Evolutionary conservation across 2,329 filamentous ascomycete species (phyloP).

Genomic region (Emergomyces pasteurianus): DNA sequence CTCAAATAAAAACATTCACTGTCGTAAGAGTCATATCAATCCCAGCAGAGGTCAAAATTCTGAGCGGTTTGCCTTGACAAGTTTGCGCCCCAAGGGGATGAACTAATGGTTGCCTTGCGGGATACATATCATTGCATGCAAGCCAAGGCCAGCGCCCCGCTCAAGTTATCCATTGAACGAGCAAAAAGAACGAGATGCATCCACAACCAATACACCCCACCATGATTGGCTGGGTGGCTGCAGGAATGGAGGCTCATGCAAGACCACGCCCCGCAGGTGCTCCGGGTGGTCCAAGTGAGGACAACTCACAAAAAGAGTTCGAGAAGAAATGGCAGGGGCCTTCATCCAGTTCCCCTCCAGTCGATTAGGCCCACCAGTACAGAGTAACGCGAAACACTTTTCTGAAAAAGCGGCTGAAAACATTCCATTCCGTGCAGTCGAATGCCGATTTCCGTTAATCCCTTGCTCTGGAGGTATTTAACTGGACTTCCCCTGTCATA

Average conservation of each 20-base stretch:
- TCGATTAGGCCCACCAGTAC: background rate
- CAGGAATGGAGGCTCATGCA: background rate
- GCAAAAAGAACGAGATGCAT: background rate
- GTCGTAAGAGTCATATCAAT: slow-evolving; percentile 2
- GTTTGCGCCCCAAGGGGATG: background rate
- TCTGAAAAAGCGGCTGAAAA: background rate
- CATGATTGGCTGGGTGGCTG: background rate
- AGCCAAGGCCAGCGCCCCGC: slow-evolving; percentile 1
- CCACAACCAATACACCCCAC: background rate
- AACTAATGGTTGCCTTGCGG: slow-evolving; percentile 1
- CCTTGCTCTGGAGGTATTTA: background rate
- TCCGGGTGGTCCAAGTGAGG: background rate
- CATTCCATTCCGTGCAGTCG: background rate
- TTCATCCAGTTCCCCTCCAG: background rate
- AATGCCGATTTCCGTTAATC: background rate
- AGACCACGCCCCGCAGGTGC: background rate
- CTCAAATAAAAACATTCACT: background rate
- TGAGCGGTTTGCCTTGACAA: background rate
- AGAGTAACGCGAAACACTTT: background rate
- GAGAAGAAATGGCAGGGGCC: background rate
- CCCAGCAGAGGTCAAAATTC: background rate
- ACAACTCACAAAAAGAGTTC: background rate
- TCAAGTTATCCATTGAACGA: background rate
- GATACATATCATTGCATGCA: background rate
- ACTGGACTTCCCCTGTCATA: background rate